Evolutionary conservation across 768 basidiomycete genomes (phyloP).

Genomic region (Rhodosporidiobolus sp.): DNA sequence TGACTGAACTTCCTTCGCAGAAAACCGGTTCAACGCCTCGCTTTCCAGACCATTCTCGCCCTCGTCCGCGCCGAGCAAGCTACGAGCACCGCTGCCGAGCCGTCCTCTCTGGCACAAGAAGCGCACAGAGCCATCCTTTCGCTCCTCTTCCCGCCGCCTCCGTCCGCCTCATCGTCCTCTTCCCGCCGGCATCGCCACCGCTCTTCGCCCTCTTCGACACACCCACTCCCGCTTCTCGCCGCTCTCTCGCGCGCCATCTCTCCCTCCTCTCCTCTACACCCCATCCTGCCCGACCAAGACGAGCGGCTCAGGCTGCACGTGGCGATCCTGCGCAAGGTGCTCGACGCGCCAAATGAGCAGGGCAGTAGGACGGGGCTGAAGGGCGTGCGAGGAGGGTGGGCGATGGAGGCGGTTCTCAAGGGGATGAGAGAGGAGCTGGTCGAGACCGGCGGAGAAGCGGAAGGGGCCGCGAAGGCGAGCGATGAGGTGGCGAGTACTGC

Average conservation of each 20-base stretch:
- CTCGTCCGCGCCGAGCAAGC: not conserved
- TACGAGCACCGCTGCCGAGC: not conserved
- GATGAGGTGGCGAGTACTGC: not conserved
- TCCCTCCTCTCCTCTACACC: not conserved
- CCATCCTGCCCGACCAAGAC: not conserved
- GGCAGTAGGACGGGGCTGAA: not conserved
- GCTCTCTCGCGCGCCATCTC: not conserved
- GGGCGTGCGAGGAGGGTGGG: constrained; percentile 5
- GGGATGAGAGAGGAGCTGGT: not conserved
- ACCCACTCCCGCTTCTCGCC: not conserved
- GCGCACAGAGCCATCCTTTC: not conserved
- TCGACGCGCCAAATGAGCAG: not conserved
- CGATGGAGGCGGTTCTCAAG: not conserved
- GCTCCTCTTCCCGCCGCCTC: constrained; percentile 3
- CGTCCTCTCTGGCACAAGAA: not conserved
- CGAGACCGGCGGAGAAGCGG: not conserved
- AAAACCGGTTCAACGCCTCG: constrained; percentile 6
- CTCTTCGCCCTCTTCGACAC: not conserved
- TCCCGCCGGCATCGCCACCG: not conserved
- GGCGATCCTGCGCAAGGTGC: not conserved
- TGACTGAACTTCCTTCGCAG: not conserved
- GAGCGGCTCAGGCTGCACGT: not conserved
- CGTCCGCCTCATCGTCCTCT: not conserved
- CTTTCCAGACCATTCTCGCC: constrained; percentile 3
- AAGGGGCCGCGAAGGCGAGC: not conserved